Evolutionary conservation across 192 early-diverging fungal genomes (phyloP).

Genomic region (Coemansia sp.): DNA sequence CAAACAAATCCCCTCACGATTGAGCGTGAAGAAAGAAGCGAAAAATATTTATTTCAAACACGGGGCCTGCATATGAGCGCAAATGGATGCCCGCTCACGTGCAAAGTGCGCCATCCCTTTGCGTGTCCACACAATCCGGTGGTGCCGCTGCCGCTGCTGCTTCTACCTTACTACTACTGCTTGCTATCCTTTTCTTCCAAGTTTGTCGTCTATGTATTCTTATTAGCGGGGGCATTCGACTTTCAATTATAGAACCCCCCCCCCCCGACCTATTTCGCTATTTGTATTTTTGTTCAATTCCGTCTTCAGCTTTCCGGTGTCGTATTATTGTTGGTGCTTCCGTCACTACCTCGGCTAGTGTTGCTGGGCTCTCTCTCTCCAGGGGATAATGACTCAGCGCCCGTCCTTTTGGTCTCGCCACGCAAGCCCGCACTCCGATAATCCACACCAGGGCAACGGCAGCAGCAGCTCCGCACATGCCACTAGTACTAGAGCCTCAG

Average conservation of each 20-base stretch:
- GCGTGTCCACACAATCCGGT: background rate
- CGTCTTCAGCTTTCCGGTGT: background rate
- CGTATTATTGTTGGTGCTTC: background rate
- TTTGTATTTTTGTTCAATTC: background rate
- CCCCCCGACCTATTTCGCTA: background rate
- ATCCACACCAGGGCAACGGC: slow-evolving; percentile 3
- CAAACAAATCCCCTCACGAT: no score
- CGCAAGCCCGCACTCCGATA: slow-evolving; percentile 14
- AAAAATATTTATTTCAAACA: background rate
- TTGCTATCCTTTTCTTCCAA: background rate
- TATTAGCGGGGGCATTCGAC: background rate
- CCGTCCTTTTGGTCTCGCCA: slow-evolving; percentile 34
- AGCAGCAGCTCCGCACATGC: background rate
- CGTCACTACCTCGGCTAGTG: background rate
- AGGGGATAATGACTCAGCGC: slow-evolving; percentile 38
- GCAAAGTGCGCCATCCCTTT: slow-evolving; percentile 1
- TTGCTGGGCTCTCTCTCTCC: background rate
- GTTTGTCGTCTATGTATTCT: background rate
- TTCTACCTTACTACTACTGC: background rate
- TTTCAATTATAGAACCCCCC: background rate
- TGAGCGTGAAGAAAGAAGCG: background rate
- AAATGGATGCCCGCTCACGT: background rate
- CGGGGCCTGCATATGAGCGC: background rate
- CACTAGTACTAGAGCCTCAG: background rate
- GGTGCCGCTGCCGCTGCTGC: no score